Evolutionary conservation across 2,329 filamentous ascomycete genomes (phyloP).

Genomic region (Emmonsiellopsis sp.): DNA sequence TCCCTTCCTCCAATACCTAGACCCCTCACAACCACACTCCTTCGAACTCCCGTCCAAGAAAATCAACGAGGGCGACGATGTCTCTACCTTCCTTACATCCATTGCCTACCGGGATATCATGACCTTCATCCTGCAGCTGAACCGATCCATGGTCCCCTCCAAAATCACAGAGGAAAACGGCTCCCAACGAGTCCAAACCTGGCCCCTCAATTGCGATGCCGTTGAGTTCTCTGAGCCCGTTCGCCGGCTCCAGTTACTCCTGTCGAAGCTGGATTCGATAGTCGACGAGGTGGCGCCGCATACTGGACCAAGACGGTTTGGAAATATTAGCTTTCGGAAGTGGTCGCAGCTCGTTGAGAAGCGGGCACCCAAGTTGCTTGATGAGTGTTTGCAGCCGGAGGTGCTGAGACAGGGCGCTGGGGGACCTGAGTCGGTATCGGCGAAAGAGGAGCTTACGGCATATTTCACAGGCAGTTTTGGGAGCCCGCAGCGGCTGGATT

Average conservation of each 20-base stretch:
- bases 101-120: constrained; percentile 81
- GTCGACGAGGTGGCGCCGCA: constrained; percentile 76
- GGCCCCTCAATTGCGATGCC: constrained; percentile 35
- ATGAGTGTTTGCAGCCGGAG: constrained; percentile 45
- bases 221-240: constrained; percentile 49
- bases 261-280: constrained; percentile 56
- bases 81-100: constrained; percentile 68
- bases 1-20: constrained; percentile 38
- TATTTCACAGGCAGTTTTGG: constrained; percentile 86
- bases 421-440: constrained; percentile 32
- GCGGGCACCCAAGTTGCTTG: constrained; percentile 48
- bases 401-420: constrained; percentile 31
- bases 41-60: constrained; percentile 66
- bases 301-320: constrained; percentile 77
- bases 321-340: constrained; percentile 79
- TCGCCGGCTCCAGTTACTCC: constrained; percentile 54
- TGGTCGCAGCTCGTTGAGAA: constrained; percentile 68
- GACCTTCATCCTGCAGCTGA: constrained; percentile 81
- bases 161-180: constrained; percentile 33
- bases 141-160: constrained; percentile 71
- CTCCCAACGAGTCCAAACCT: constrained; percentile 37
- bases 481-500: constrained; percentile 81
- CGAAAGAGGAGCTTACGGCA: constrained; percentile 58
- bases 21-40: constrained; percentile 39
- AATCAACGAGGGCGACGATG: constrained; percentile 79